phyloP scores from a whole-genome alignment of 2,329 filamentous ascomycete genomes.

The Fusarium haematococcum region DNA sequence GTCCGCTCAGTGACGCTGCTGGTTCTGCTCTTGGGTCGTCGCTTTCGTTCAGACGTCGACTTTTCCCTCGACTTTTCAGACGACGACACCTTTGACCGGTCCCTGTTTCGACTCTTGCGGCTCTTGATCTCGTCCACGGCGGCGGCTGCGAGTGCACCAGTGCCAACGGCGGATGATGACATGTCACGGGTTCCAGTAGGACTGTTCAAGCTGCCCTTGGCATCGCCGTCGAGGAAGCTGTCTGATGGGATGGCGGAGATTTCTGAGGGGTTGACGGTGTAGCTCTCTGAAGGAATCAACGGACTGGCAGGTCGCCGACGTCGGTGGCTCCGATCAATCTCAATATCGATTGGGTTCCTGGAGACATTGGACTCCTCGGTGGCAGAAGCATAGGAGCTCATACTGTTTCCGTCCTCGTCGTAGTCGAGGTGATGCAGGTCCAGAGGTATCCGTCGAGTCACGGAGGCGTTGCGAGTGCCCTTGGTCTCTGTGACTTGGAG shows the following conservation, averaged over 20 bases:
- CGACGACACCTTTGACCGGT: conserved; percentile 52
- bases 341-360: conserved; percentile 86
- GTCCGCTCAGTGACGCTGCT: conserved; percentile 63
- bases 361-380: conserved; percentile 84
- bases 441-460: conserved; percentile 65
- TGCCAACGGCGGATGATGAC: conserved; percentile 50
- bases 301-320: conserved; percentile 76
- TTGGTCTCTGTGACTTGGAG: conserved; percentile 89
- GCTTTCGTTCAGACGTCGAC: conserved; percentile 58
- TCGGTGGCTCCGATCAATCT: conserved; percentile 75
- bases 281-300: conserved; percentile 72
- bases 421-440: conserved; percentile 56
- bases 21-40: conserved; percentile 60
- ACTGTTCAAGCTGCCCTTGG: conserved; percentile 57
- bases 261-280: conserved; percentile 79
- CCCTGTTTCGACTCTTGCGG: conserved; percentile 59
- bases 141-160: conserved; percentile 51
- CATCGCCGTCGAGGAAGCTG: conserved; percentile 68
- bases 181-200: conserved; percentile 52
- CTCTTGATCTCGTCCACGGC: conserved; percentile 57
- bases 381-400: conserved; percentile 80
- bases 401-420: conserved; percentile 73
- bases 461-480: conserved; percentile 75
- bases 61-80: conserved; percentile 59
- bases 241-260: conserved; percentile 80